phyloP scores from a whole-genome alignment of 257 asterid species.

The Solanum peruvianum region DNA sequence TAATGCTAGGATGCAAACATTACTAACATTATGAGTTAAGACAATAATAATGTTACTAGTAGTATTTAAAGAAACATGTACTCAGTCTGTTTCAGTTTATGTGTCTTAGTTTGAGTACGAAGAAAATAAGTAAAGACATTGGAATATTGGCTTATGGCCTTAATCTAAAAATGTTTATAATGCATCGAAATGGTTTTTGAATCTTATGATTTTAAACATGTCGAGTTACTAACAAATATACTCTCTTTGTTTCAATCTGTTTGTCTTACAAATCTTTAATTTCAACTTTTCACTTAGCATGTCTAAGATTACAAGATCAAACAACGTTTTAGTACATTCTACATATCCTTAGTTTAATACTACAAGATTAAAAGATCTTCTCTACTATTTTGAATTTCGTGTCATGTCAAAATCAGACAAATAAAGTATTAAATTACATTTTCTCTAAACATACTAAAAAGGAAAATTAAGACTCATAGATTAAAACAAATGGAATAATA shows the following conservation, averaged over 20 bases:
- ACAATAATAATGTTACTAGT: neutral
- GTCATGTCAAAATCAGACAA: accelerated
- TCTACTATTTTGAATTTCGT: neutral
- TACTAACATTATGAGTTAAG: neutral
- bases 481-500: neutral
- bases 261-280: no score
- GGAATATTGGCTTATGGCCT: neutral
- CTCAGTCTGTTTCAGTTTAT: no score
- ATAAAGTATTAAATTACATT: neutral
- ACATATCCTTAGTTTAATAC: neutral
- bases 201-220: neutral
- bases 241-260: neutral
- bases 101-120: neutral
- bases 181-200: neutral
- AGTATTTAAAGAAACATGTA: neutral
- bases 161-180: neutral
- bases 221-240: neutral
- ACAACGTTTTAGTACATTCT: neutral
- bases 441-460: neutral
- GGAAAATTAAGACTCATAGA: neutral
- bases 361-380: neutral
- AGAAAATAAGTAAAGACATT: neutral
- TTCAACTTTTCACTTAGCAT: neutral
- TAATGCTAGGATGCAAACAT: neutral
- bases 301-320: neutral